These are phyloP conservation scores for Prunus davidiana DNA, from an alignment of 306 rosid species.

Conservation along the genomic window DNA sequence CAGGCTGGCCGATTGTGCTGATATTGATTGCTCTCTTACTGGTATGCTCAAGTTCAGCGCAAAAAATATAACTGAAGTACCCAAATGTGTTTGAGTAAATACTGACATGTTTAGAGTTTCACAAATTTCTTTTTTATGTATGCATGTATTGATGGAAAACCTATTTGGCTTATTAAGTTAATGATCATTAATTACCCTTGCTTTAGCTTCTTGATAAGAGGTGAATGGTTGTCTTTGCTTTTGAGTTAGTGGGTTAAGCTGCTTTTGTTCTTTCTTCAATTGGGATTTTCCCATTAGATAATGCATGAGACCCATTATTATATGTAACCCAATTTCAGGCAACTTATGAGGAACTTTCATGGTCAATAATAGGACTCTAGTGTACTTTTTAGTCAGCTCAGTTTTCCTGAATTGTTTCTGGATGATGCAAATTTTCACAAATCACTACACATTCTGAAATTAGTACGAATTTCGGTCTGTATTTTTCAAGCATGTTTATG, in stretches of 20 bases:
- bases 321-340: neutral
- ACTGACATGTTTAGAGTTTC: neutral
- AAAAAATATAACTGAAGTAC: neutral
- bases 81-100: neutral
- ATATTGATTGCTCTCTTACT: constrained; percentile 26
- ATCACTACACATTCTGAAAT: neutral
- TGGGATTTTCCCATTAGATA: neutral
- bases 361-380: neutral
- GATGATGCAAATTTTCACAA: neutral
- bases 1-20: constrained; percentile 59
- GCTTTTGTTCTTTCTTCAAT: neutral
- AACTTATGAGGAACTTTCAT: neutral
- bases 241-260: neutral
- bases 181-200: neutral
- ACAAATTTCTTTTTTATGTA: neutral
- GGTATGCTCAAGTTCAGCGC: constrained; percentile 4
- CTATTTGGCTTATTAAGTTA: neutral
- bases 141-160: neutral
- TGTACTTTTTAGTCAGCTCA: neutral
- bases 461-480: neutral
- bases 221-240: neutral
- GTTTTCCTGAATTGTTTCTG: neutral
- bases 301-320: neutral
- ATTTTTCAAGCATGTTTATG: neutral
- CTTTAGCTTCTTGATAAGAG: neutral